These are phyloP conservation scores for Leccinum uliginosum DNA, from an alignment of 768 basidiomycete genomes.

Conservation along the genomic window DNA sequence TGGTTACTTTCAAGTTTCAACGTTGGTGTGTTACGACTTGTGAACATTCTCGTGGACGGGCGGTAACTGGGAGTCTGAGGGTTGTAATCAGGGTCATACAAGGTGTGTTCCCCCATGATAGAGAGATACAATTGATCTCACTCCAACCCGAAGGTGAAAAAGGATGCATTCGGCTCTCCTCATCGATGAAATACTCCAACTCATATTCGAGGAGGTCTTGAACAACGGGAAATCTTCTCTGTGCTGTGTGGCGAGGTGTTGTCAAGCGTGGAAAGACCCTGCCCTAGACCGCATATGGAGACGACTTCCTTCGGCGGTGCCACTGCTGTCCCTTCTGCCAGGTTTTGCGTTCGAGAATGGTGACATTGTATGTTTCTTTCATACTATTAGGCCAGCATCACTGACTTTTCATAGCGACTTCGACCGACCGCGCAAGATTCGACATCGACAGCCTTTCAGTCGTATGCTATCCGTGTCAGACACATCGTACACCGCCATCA, in stretches of 20 bases:
- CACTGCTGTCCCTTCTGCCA: slow-evolving; percentile 37
- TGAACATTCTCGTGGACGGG: not conserved
- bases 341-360: slow-evolving; percentile 9
- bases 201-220: slow-evolving; percentile 35
- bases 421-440: not conserved
- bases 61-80: not conserved
- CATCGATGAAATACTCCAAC: slow-evolving; percentile 47
- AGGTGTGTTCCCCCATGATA: slow-evolving; percentile 4
- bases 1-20: not conserved
- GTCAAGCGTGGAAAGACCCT: slow-evolving; percentile 45
- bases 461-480: slow-evolving; percentile 24
- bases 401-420: slow-evolving; percentile 13
- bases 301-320: slow-evolving; percentile 36
- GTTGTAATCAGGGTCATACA: not conserved
- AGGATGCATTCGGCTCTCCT: slow-evolving; percentile 42
- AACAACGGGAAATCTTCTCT: slow-evolving; percentile 31
- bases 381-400: not conserved
- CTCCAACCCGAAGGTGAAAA: not conserved
- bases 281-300: slow-evolving; percentile 46
- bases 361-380: slow-evolving; percentile 11
- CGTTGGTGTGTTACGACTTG: not conserved
- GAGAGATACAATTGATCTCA: not conserved
- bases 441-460: slow-evolving; percentile 9
- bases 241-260: slow-evolving; percentile 36
- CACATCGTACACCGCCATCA: slow-evolving; percentile 21